phyloP scores from a whole-genome alignment of 371 early-diverging fungal species.

The Circinella umbellata region DNA sequence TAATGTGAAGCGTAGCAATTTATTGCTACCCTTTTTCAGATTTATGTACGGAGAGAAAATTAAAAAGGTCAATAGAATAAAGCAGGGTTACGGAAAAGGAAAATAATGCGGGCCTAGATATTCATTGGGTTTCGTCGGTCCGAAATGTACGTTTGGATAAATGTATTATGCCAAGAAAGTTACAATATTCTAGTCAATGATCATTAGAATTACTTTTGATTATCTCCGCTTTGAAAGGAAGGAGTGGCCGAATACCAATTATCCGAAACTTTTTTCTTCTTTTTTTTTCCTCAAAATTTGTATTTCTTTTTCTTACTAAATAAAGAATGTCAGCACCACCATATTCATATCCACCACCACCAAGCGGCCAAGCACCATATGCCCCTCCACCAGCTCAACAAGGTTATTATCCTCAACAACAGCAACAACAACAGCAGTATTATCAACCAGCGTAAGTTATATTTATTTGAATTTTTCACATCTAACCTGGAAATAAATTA shows the following conservation, averaged over 20 bases:
- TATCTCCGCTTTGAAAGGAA: no score
- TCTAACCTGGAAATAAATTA: background rate
- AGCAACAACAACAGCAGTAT: background rate
- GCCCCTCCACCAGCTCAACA: constrained; percentile 18
- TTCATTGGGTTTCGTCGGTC: background rate
- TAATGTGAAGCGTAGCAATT: no score
- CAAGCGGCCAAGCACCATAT: constrained; percentile 4
- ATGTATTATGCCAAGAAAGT: background rate
- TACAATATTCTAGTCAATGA: no score
- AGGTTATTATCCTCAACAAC: constrained; percentile 23
- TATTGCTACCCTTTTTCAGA: no score
- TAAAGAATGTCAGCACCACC: background rate
- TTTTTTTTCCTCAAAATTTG: background rate
- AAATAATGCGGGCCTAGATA: background rate
- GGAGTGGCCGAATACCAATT: background rate
- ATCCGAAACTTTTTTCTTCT: background rate
- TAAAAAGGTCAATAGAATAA: no score
- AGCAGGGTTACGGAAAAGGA: background rate
- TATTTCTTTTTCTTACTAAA: background rate
- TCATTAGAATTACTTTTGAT: no score
- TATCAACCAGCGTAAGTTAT: constrained; percentile 1
- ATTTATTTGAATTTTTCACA: no score
- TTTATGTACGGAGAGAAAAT: no score
- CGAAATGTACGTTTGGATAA: background rate
- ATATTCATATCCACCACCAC: constrained; percentile 26